Conservation (phyloP, 2,329 filamentous ascomycete species). For the Fusarium sp. region DNA sequence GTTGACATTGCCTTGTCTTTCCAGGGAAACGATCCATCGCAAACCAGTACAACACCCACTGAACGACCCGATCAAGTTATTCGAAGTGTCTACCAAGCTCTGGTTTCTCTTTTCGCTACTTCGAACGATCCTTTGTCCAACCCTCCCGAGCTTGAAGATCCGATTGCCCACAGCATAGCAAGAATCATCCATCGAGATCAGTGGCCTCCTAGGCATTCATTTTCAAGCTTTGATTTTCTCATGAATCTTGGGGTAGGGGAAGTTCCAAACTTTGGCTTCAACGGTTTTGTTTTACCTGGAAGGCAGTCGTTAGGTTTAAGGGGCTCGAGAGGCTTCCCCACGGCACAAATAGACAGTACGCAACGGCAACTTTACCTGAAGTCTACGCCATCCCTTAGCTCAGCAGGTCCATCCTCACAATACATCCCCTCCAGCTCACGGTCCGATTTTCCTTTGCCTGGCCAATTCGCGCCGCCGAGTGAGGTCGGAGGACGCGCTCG, state of each 20-base stretch:
- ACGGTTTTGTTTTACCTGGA: slow-evolving; percentile 51
- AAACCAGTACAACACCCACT: slow-evolving; percentile 12
- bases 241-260: slow-evolving; percentile 61
- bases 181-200: slow-evolving; percentile 60
- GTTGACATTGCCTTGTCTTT: slow-evolving; percentile 55
- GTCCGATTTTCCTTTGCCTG: slow-evolving; percentile 29
- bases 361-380: slow-evolving; percentile 27
- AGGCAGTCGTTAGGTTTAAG: slow-evolving; percentile 19
- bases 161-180: slow-evolving; percentile 58
- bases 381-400: slow-evolving; percentile 18
- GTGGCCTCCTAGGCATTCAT: slow-evolving; percentile 62
- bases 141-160: slow-evolving; percentile 59
- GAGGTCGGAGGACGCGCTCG: slow-evolving; percentile 37
- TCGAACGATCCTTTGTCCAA: slow-evolving; percentile 58
- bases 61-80: slow-evolving; percentile 50
- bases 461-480: slow-evolving; percentile 23
- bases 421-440: slow-evolving; percentile 19
- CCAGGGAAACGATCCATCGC: slow-evolving; percentile 23
- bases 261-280: slow-evolving; percentile 50
- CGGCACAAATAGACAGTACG: slow-evolving; percentile 23
- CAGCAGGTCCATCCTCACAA: slow-evolving; percentile 33
- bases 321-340: slow-evolving; percentile 18
- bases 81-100: slow-evolving; percentile 63
- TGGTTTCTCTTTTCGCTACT: slow-evolving; percentile 63
- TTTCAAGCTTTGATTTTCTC: slow-evolving; percentile 64